Conservation (phyloP, 2,329 filamentous ascomycete genomes). For the Neocatenulostroma microsporum region DNA sequence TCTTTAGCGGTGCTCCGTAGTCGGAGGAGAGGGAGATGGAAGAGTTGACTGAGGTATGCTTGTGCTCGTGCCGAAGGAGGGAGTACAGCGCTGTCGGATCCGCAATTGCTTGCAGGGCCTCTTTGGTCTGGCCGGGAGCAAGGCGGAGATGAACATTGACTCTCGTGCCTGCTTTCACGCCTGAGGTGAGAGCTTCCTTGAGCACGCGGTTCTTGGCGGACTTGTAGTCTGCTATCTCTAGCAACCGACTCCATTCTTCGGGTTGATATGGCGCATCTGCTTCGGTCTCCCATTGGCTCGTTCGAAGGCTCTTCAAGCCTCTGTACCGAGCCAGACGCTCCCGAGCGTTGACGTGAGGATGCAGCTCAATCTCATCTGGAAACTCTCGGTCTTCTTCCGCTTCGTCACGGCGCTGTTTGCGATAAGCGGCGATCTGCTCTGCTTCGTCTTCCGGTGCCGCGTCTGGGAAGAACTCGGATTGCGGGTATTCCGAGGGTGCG, state of each 20-base stretch:
- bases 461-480: constrained; percentile 86
- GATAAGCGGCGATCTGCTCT: constrained; percentile 71
- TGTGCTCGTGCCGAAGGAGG: constrained; percentile 88
- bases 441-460: constrained; percentile 74
- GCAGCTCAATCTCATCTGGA: constrained; percentile 92
- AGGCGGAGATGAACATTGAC: constrained; percentile 69
- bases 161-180: constrained; percentile 72
- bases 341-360: constrained; percentile 74
- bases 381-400: constrained; percentile 89
- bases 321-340: constrained; percentile 82
- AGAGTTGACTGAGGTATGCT: constrained; percentile 82
- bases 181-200: constrained; percentile 80
- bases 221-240: constrained; percentile 85
- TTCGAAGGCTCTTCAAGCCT: constrained; percentile 83
- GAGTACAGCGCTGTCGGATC: constrained; percentile 71
- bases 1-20: constrained; percentile 67
- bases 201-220: constrained; percentile 67
- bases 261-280: constrained; percentile 84
- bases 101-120: constrained; percentile 47
- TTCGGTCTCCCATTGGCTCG: constrained; percentile 79
- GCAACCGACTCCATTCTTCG: constrained; percentile 76
- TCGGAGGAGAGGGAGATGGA: constrained; percentile 79
- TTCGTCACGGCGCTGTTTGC: constrained; percentile 68
- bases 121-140: constrained; percentile 29
- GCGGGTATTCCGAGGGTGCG: constrained; percentile 74